Evolutionary conservation across 2,329 filamentous ascomycete genomes (phyloP).

Genomic region (Ceratocystis colombiana): DNA sequence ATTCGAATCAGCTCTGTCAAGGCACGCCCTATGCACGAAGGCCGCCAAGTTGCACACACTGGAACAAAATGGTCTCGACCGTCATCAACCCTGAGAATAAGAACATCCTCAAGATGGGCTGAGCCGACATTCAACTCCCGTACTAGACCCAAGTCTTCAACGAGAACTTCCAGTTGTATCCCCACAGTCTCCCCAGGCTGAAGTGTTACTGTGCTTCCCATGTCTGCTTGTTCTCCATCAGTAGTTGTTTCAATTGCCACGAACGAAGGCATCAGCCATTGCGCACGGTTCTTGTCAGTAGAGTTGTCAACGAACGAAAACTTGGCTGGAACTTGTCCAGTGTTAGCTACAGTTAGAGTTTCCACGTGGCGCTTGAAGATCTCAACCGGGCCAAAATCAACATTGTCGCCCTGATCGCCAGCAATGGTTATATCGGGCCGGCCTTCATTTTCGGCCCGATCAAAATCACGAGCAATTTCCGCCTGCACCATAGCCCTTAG

Average conservation of each 20-base stretch:
- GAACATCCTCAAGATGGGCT: constrained; percentile 64
- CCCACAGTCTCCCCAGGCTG: constrained; percentile 75
- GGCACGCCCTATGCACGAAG: constrained; percentile 71
- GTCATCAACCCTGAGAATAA: constrained; percentile 71
- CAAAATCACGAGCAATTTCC: constrained; percentile 78
- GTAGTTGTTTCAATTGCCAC: constrained; percentile 37
- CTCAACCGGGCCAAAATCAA: constrained; percentile 68
- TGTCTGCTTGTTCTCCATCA: constrained; percentile 31
- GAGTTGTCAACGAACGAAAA: constrained; percentile 72
- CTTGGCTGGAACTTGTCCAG: constrained; percentile 67
- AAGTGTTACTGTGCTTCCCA: constrained; percentile 51
- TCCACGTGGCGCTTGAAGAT: constrained; percentile 58
- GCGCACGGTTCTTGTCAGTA: constrained; percentile 37
- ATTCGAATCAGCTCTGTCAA: constrained; percentile 82
- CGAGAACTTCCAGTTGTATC: constrained; percentile 55
- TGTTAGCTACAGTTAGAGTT: constrained; percentile 80
- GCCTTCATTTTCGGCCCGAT: constrained; percentile 84
- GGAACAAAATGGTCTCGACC: constrained; percentile 90
- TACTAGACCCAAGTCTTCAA: constrained; percentile 55
- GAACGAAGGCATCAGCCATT: constrained; percentile 64
- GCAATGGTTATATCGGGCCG: constrained; percentile 74
- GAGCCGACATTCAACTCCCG: constrained; percentile 61
- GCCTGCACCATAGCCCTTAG: constrained; percentile 74
- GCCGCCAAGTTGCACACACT: constrained; percentile 65
- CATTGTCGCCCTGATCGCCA: constrained; percentile 56